These are phyloP conservation scores for Podila epigama DNA, from an alignment of 192 early-diverging fungal genomes.

Conservation along the genomic window DNA sequence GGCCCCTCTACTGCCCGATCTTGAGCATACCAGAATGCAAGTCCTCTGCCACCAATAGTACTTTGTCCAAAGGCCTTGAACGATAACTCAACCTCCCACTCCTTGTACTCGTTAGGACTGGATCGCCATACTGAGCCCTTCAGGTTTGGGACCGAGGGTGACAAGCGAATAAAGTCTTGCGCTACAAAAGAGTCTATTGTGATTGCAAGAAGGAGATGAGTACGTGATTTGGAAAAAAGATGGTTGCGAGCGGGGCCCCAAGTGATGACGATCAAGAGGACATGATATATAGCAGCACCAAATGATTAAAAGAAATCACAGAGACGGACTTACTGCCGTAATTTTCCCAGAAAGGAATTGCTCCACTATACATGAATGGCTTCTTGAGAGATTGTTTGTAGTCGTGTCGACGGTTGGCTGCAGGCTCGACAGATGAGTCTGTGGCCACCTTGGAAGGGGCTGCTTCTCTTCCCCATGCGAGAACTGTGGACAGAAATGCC, in stretches of 20 bases:
- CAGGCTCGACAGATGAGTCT: constrained; percentile 5
- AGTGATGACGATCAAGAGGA: too few relatives aligned
- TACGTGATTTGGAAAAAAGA: neutral
- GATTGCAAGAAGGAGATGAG: neutral
- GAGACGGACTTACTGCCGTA: constrained; percentile 52
- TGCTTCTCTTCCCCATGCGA: constrained; percentile 28
- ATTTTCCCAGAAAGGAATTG: constrained; percentile 60
- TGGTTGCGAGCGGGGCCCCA: neutral
- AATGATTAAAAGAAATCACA: neutral
- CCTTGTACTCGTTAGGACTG: constrained; percentile 64
- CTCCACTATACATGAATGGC: constrained; percentile 59
- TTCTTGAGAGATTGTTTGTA: constrained; percentile 71
- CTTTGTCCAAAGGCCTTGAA: constrained; percentile 69
- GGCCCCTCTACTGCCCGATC: constrained; percentile 60
- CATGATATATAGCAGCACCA: neutral
- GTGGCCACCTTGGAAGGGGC: neutral
- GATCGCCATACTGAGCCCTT: constrained; percentile 55
- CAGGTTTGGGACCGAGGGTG: constrained; percentile 66
- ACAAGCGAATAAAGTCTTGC: constrained; percentile 63
- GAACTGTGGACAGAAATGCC: constrained; percentile 13
- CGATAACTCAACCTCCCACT: constrained; percentile 79
- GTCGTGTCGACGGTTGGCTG: constrained; percentile 53
- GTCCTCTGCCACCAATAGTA: constrained; percentile 74
- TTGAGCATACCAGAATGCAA: constrained; percentile 87
- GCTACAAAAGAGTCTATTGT: constrained; percentile 50